These are phyloP conservation scores for Talaromyces borbonicus DNA, from an alignment of 495 filamentous ascomycete genomes.

Conservation along the genomic window DNA sequence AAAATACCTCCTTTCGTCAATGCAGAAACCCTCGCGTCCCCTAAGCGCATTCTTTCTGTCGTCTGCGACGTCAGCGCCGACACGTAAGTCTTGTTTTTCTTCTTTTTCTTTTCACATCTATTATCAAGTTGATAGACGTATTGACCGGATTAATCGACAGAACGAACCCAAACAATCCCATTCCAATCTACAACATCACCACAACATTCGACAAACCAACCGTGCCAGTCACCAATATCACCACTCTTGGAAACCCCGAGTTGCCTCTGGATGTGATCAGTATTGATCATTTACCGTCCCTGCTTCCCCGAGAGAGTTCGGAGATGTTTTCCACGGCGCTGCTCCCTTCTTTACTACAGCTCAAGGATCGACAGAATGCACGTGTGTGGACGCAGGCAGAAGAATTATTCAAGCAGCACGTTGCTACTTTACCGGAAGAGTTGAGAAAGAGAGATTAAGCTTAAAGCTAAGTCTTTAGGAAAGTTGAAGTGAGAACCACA, in stretches of 20 bases:
- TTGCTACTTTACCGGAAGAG: constrained; percentile 53
- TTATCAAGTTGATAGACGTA: no score
- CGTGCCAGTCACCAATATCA: constrained; percentile 50
- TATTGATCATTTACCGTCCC: constrained; percentile 84
- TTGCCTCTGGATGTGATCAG: constrained; percentile 67
- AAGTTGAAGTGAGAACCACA: no score
- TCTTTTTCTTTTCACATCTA: not conserved
- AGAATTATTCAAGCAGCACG: constrained; percentile 78
- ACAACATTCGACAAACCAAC: constrained; percentile 82
- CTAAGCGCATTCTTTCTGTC: constrained; percentile 67
- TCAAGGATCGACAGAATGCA: constrained; percentile 61
- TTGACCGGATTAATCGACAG: constrained; percentile 12
- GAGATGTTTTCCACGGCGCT: constrained; percentile 79
- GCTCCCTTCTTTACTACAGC: constrained; percentile 64
- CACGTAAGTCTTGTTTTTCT: constrained; percentile 27
- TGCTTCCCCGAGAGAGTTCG: constrained; percentile 77
- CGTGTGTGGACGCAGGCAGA: constrained; percentile 79
- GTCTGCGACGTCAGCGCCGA: constrained; percentile 82
- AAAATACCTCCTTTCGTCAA: constrained; percentile 68
- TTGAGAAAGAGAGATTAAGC: constrained; percentile 8
- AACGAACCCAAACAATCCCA: constrained; percentile 65
- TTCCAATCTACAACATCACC: constrained; percentile 76
- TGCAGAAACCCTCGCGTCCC: constrained; percentile 51
- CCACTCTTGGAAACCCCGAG: constrained; percentile 35
- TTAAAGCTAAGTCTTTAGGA: no score